These are phyloP conservation scores for Flaveria ramosissima DNA, from an alignment of 129 eudicot genomes.

Conservation along the genomic window DNA sequence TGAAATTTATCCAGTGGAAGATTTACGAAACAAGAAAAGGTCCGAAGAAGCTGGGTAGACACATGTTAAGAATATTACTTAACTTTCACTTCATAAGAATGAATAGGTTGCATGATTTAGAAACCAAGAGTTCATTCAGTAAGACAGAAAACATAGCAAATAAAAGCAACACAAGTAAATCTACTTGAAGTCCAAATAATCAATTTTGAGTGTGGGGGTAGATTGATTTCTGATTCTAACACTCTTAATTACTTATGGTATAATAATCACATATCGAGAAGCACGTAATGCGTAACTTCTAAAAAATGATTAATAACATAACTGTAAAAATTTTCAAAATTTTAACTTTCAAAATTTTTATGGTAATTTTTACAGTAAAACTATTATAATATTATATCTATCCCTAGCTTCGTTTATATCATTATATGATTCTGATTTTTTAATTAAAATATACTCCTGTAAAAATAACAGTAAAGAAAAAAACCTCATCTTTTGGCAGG, in stretches of 20 bases:
- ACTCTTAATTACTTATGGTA: not conserved
- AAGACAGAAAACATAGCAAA: slow-evolving; percentile 1
- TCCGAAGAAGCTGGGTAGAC: slow-evolving; percentile 59
- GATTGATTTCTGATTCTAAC: not conserved
- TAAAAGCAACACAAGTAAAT: not conserved
- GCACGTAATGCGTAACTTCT: not conserved
- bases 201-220: not conserved
- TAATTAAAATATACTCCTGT: not conserved
- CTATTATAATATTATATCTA: no score
- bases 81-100: slow-evolving; percentile 11
- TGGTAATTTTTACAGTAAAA: no score
- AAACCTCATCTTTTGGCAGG: slow-evolving; percentile 85
- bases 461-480: not conserved
- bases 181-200: not conserved
- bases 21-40: slow-evolving; percentile 75
- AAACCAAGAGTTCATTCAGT: slow-evolving; percentile 7
- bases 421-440: not conserved
- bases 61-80: slow-evolving; percentile 22
- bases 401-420: not conserved
- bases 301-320: not conserved
- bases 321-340: not conserved
- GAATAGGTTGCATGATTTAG: not conserved
- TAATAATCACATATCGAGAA: not conserved
- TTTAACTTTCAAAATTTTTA: no score
- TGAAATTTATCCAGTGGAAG: slow-evolving; percentile 83